A percentile compares a stretch with the other conserved stretches of the same genome.
Conservation (phyloP, 2,329 filamentous ascomycete genomes). For the Colletotrichum sp. region DNA sequence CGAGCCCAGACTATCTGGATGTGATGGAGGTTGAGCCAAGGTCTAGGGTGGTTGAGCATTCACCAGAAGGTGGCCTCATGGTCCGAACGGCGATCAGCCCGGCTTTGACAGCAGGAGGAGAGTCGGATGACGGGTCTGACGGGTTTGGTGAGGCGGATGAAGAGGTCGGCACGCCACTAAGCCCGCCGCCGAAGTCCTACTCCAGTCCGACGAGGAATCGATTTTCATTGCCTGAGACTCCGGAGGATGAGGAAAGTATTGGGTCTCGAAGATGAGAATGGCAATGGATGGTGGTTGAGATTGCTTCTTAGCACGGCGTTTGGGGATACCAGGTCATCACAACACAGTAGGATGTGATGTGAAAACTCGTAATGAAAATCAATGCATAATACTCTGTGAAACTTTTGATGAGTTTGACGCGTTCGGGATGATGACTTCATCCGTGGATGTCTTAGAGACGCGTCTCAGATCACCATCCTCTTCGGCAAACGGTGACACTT, state of each 20-base stretch:
- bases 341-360: neutral
- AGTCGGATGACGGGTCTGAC: slow-evolving; percentile 1
- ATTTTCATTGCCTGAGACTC: neutral
- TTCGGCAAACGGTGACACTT: neutral
- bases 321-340: neutral
- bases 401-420: neutral
- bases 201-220: neutral
- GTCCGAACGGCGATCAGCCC: neutral
- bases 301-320: neutral
- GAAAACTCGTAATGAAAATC: neutral
- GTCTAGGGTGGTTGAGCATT: neutral
- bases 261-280: neutral
- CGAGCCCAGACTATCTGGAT: neutral
- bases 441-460: neutral
- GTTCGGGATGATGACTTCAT: neutral
- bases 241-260: neutral
- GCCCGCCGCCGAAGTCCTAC: slow-evolving; percentile 10
- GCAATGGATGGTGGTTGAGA: neutral
- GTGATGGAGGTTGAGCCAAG: neutral
- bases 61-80: neutral
- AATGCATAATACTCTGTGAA: neutral
- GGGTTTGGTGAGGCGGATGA: neutral
- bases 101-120: neutral
- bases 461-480: neutral
- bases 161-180: slow-evolving; percentile 9